These are phyloP conservation scores for Tuber borchii DNA, from an alignment of 495 filamentous ascomycete genomes.

Conservation along the genomic window DNA sequence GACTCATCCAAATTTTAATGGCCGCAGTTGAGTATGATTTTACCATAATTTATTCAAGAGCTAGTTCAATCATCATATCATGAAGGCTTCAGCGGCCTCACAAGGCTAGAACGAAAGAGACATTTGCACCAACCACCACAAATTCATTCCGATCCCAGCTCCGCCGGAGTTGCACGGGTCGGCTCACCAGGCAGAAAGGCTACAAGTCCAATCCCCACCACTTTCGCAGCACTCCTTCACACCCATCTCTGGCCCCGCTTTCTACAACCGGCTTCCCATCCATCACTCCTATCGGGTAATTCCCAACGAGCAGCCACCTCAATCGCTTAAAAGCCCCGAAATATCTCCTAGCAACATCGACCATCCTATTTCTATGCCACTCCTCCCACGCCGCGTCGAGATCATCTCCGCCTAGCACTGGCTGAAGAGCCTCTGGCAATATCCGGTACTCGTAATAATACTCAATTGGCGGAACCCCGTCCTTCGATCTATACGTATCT, in stretches of 20 bases:
- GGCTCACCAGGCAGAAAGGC: not conserved
- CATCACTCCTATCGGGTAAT: not conserved
- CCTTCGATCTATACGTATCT: conserved; percentile 6
- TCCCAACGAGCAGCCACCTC: not conserved
- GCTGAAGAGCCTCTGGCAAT: not conserved
- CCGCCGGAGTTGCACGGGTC: not conserved
- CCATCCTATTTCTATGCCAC: conserved; percentile 11
- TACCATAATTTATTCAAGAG: not conserved
- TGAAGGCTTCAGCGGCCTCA: not conserved
- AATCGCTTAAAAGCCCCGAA: not conserved
- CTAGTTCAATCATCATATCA: not conserved
- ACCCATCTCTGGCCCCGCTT: not conserved
- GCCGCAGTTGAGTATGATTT: not conserved
- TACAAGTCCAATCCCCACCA: conserved; percentile 1
- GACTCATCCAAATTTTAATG: not conserved
- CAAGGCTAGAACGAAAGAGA: not conserved
- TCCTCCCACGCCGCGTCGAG: conserved; percentile 1
- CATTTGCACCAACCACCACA: not conserved
- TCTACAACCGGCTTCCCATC: not conserved
- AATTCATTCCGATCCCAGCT: not conserved
- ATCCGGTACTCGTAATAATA: conserved; percentile 6
- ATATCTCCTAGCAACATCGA: not conserved
- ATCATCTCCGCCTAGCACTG: not conserved
- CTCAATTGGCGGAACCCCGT: not conserved
- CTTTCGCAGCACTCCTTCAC: not conserved